A percentile compares a stretch with the other conserved stretches of the same genome.
phyloP scores from a whole-genome alignment of 441 rosid genomes.

The Populus hybrid region DNA sequence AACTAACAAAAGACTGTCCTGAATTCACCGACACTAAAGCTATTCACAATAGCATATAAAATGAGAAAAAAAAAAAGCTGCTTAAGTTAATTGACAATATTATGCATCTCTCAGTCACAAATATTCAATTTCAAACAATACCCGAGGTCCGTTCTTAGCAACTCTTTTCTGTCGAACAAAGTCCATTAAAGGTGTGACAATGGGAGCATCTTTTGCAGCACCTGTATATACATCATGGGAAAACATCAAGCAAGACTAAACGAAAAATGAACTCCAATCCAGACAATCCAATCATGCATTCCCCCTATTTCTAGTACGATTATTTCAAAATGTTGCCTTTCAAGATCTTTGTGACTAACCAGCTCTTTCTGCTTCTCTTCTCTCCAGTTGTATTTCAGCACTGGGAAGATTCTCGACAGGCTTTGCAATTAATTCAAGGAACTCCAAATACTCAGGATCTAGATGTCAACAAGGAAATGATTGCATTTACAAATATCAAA shows the following conservation, averaged over 20 bases:
- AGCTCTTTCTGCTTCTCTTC: slow-evolving; percentile 79
- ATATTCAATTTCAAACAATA: slow-evolving; percentile 19
- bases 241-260: slow-evolving; percentile 11
- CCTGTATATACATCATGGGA: slow-evolving; percentile 31
- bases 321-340: not conserved
- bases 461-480: slow-evolving; percentile 24
- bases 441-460: slow-evolving; percentile 81
- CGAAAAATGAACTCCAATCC: not conserved
- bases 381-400: slow-evolving; percentile 77
- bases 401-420: slow-evolving; percentile 86
- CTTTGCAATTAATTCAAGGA: slow-evolving; percentile 62
- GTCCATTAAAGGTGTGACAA: slow-evolving; percentile 76
- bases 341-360: slow-evolving; percentile 36
- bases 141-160: slow-evolving; percentile 63
- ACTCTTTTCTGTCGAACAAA: slow-evolving; percentile 79
- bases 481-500: slow-evolving; percentile 26
- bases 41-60: not conserved
- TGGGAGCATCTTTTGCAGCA: slow-evolving; percentile 48
- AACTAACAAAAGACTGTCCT: not conserved
- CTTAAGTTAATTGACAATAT: not conserved
- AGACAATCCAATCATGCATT: not conserved
- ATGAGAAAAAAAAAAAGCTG: not conserved
- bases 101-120: slow-evolving; percentile 1
- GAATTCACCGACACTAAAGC: not conserved
- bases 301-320: not conserved